phyloP scores from a whole-genome alignment of 768 basidiomycete genomes.

The Collybia sordida region DNA sequence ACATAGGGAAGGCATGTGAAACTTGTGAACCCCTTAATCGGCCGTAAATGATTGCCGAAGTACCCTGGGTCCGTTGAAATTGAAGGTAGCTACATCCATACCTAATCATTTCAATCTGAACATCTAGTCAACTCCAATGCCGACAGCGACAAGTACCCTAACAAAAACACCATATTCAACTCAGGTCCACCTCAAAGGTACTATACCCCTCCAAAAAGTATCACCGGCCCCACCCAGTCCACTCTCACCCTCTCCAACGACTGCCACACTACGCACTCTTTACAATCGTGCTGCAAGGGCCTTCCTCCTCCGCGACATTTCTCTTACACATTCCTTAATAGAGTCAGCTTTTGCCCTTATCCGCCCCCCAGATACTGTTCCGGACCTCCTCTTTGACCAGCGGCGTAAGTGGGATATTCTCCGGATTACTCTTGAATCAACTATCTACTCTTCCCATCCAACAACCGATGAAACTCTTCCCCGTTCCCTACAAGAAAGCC shows the following conservation, averaged over 20 bases:
- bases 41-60: not conserved
- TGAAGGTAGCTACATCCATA: too few relatives aligned
- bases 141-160: constrained; percentile 48
- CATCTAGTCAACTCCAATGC: constrained; percentile 40
- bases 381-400: constrained; percentile 47
- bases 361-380: constrained; percentile 31
- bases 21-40: not conserved
- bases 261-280: constrained; percentile 62
- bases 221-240: constrained; percentile 10
- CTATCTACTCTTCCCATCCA: constrained; percentile 62
- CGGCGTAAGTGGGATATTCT: constrained; percentile 88
- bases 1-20: not conserved
- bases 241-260: constrained; percentile 26
- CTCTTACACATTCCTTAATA: constrained; percentile 64
- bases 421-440: constrained; percentile 79
- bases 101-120: too few relatives aligned
- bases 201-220: constrained; percentile 9
- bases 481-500: constrained; percentile 46
- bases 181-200: constrained; percentile 35
- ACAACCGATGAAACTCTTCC: constrained; percentile 45
- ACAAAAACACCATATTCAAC: constrained; percentile 25
- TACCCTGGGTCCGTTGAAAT: too few relatives aligned
- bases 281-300: constrained; percentile 78
- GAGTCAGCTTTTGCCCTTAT: constrained; percentile 68
- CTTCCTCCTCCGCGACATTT: constrained; percentile 72